Evolutionary conservation across 2,329 filamentous ascomycete genomes (phyloP), one percentile per base, ranked within the genome.

Genomic region (Paecilomyces niveus): DNA sequence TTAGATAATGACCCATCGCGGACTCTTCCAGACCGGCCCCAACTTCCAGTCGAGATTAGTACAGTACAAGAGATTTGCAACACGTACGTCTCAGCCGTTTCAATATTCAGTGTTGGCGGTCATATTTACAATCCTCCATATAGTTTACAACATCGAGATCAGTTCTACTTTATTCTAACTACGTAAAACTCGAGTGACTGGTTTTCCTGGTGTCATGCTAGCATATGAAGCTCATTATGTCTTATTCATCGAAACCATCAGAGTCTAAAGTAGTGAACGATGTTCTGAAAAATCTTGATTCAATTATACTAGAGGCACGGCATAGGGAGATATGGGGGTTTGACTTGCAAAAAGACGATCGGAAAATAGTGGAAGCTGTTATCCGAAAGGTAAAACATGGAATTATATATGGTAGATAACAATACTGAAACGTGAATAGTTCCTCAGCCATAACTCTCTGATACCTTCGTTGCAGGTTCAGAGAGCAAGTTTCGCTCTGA

Each of bases 361-460:
- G 5, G n/a, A n/a, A n/a, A 39, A 39, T n/a, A 39, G 35, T 39
- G 3, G 13, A 39, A 15, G 35, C 35, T n/a, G 13, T 39, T 39
- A n/a, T 39, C 35, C 35, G 15, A 39, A 39, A 39, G 35, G 35
- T 39, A 39, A 39, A n/a, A 4, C 7, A 39, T 39, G 13, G n/a
- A n/a, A 39, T n/a, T n/a, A 39, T n/a, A n/a, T n/a, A 15, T 7
- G 15, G n/a, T 39, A 2, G 15, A 39, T n/a, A 6, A 7, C 35
- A 39, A 39, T n/a, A 45, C 56, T 57, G 26, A 57, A 18, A 39
- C 29, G 18, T 53, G 4, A 29, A 57, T 54, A 57, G 56, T 57
- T 54, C 31, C 56, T 54, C 29, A 3, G 3, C 15, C 33, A 52
- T 29, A 21, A 54, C 53, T 57, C 56, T 24, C 18, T 52, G 31